Evolutionary conservation across 2,329 filamentous ascomycete genomes (phyloP).

Genomic region (Aspergillus ruber): DNA sequence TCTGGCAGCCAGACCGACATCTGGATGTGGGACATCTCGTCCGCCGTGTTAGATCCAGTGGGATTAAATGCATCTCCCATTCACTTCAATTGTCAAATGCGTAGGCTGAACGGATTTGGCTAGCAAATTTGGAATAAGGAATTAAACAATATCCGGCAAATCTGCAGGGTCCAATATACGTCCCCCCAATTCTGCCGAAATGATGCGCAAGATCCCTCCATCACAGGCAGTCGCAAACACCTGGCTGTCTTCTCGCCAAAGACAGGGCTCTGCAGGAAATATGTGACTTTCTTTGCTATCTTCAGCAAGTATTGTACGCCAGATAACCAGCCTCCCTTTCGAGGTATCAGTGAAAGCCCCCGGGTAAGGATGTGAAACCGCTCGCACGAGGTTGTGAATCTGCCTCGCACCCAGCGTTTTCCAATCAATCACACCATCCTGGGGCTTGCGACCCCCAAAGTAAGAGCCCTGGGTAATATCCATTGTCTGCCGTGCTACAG

Average conservation of each 20-base stretch:
- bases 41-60: no score
- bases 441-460: background rate
- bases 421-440: background rate
- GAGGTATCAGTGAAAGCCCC: background rate
- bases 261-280: background rate
- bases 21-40: no score
- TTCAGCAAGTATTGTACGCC: background rate
- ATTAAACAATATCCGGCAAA: background rate
- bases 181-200: background rate
- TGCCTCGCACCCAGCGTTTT: background rate
- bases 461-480: background rate
- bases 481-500: background rate
- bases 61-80: no score
- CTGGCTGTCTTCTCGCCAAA: background rate
- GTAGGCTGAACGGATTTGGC: background rate
- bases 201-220: background rate
- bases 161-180: background rate
- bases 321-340: background rate
- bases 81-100: background rate
- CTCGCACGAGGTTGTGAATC: background rate
- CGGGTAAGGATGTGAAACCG: background rate
- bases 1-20: no score
- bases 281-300: background rate
- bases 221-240: background rate
- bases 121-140: no score